Base-by-base conservation (phyloP, 306 rosid genomes). In the Mimosa pudica region DNA sequence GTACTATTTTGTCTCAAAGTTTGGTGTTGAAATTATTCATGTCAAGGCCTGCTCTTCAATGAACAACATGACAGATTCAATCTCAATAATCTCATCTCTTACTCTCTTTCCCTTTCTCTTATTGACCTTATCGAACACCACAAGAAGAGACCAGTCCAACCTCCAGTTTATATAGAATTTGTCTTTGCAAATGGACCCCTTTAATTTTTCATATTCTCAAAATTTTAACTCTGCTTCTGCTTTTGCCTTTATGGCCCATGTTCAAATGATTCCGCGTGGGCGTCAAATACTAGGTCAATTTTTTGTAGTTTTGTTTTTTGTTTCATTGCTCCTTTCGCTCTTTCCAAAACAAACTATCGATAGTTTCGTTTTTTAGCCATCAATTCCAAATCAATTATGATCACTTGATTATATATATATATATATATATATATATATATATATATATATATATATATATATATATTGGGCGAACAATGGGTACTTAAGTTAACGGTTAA, bases 41-140 rank as follows among this genome's bases (percentile, higher is more conserved):
- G 33, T 64, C 57, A 36, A 74, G 64, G 16, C 32, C 68, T 32
- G 85, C 30, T 17, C 41, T 60, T 87, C n/a, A 42, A 0, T 63
- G 76, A 79, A 73, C 24, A 82, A 80, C 30, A 77, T 57, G 86
- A 88, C 87, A 80, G 72, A 52, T 58, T 36, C 41, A 80, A 75
- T 68, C 76, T 79, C 49, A 41, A 44, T 44, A 18, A 51, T 60
- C 51, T 38, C 57, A 60, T 75, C 44, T 41, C 64, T 70, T 24
- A 24, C 75, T 48, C 57, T 66, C 54, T 5, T n/a, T 52, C 20
- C 6, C 60, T 13, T 5, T 74, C 72, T 79, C 67, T 79, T 72
- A 79, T 38, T 73, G 73, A 63, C 75, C 38, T 18, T 83, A 77
- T 71, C 74, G 38, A 67, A 3, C 65, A 1, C 41, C 79, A 76